phyloP scores from a whole-genome alignment of 306 rosid species.

The Vigna trinervia region DNA sequence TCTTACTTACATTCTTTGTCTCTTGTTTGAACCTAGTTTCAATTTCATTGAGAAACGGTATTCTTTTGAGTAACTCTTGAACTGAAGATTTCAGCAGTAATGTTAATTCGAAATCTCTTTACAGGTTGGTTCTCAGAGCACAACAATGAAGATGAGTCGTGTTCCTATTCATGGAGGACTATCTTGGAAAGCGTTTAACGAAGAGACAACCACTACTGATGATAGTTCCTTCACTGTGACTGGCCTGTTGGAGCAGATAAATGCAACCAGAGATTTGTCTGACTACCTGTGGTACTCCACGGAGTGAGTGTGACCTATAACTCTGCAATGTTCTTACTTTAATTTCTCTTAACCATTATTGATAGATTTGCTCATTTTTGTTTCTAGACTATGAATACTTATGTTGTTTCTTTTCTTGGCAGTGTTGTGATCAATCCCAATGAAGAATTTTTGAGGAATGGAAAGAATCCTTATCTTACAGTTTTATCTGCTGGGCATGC shows the following conservation, averaged over 20 bases:
- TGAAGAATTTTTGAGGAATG: constrained; percentile 76
- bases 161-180: constrained; percentile 89
- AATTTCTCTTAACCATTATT: neutral
- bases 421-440: constrained; percentile 78
- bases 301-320: constrained; percentile 83
- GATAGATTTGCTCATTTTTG: neutral
- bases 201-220: constrained; percentile 71
- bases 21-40: constrained; percentile 10
- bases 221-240: constrained; percentile 73
- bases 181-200: constrained; percentile 85
- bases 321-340: constrained; percentile 10
- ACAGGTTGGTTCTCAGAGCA: constrained; percentile 86
- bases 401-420: constrained; percentile 35
- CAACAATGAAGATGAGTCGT: constrained; percentile 86
- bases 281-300: constrained; percentile 98
- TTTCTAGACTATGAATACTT: constrained; percentile 13
- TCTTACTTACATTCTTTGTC: neutral
- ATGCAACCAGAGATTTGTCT: constrained; percentile 88
- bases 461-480: constrained; percentile 76
- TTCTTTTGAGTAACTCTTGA: constrained; percentile 9
- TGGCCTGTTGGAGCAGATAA: constrained; percentile 92
- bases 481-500: constrained; percentile 96
- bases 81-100: neutral
- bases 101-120: constrained; percentile 35
- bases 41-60: neutral